Evolutionary conservation across 2,329 filamentous ascomycete species (phyloP).

Genomic region (Aspergillus luchuensis): DNA sequence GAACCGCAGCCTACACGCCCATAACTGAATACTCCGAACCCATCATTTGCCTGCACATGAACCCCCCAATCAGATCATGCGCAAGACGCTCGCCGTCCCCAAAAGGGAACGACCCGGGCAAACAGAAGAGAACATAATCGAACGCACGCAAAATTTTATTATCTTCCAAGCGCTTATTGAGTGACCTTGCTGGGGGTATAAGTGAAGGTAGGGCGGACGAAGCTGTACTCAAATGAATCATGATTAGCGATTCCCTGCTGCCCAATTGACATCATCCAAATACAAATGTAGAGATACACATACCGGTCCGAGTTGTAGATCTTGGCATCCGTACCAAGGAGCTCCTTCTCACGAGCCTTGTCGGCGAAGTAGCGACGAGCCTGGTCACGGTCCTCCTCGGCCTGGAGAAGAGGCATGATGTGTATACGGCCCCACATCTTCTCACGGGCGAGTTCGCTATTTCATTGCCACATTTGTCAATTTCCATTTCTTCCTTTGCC

Average conservation of each 20-base stretch:
- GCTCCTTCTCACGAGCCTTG: constrained; percentile 84
- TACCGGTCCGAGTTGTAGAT: constrained; percentile 89
- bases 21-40: constrained; percentile 5
- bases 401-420: constrained; percentile 89
- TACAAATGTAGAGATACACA: constrained; percentile 30
- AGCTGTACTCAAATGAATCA: constrained; percentile 52
- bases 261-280: neutral
- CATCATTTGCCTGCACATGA: constrained; percentile 3
- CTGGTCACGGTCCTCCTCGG: constrained; percentile 94
- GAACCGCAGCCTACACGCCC: constrained; percentile 2
- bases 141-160: constrained; percentile 14
- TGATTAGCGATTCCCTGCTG: constrained; percentile 11
- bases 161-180: constrained; percentile 50
- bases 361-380: constrained; percentile 85
- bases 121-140: constrained; percentile 10
- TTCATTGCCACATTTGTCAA: neutral
- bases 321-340: constrained; percentile 79
- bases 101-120: constrained; percentile 9
- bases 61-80: constrained; percentile 2
- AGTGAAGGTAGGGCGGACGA: constrained; percentile 78
- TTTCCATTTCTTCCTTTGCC: neutral
- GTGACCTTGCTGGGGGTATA: constrained; percentile 66
- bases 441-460: constrained; percentile 87
- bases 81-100: constrained; percentile 6
- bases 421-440: constrained; percentile 99